Evolutionary conservation across 495 filamentous ascomycete species (phyloP).

Genomic region (Penicillium soppii): DNA sequence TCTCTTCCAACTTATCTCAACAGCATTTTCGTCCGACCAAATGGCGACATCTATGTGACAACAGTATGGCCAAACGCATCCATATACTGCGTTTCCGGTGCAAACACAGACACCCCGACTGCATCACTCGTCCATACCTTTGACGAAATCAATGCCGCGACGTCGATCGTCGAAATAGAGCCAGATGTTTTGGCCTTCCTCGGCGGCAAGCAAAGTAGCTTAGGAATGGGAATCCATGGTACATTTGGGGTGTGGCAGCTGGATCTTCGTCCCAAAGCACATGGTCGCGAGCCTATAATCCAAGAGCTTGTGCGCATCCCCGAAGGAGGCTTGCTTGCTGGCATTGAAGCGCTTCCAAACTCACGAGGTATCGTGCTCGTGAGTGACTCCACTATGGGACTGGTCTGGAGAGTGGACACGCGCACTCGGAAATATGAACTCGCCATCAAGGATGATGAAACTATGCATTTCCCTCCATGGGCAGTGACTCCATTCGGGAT

Average conservation of each 20-base stretch:
- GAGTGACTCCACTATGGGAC: constrained; percentile 5
- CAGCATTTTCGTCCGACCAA: too few species aligned
- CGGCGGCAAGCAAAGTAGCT: background rate
- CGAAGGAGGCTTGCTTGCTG: background rate
- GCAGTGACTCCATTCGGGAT: constrained; percentile 10
- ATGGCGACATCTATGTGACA: too few species aligned
- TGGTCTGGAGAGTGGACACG: constrained; percentile 9
- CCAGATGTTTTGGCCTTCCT: too few species aligned
- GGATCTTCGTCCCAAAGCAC: background rate
- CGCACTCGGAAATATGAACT: constrained; percentile 7
- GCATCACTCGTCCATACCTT: too few species aligned
- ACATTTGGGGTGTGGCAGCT: constrained; percentile 3
- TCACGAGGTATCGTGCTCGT: background rate
- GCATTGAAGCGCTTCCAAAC: background rate
- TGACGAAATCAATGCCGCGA: too few species aligned
- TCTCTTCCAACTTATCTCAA: too few species aligned
- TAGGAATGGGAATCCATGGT: background rate
- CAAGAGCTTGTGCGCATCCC: background rate
- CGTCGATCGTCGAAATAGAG: too few species aligned
- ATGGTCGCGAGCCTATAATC: background rate
- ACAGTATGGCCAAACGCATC: too few species aligned
- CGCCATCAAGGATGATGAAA: constrained; percentile 8
- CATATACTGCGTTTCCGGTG: too few species aligned
- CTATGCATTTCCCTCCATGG: background rate
- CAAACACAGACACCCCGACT: too few species aligned